Conservation (phyloP, 768 basidiomycete species). For the Mycena capillaripes region DNA sequence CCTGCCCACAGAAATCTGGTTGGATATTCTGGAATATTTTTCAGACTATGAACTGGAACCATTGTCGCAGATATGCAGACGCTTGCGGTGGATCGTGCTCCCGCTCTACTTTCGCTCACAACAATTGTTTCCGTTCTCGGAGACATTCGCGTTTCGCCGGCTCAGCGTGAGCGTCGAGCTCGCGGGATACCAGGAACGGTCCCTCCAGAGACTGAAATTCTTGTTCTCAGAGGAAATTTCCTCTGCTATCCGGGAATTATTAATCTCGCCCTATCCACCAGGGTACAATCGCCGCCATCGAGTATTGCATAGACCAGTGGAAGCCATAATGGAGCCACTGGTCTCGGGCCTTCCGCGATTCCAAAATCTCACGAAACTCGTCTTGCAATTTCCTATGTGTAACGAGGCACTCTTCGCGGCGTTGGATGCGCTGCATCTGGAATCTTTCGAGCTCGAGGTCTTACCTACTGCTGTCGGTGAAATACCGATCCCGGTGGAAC, state of each 20-base stretch:
- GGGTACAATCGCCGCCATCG: slow-evolving; percentile 37
- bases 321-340: slow-evolving; percentile 29
- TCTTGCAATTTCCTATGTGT: slow-evolving; percentile 33
- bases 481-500: slow-evolving; percentile 34
- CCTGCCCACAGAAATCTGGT: slow-evolving; percentile 42
- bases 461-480: slow-evolving; percentile 10
- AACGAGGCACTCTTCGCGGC: slow-evolving; percentile 12
- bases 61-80: slow-evolving; percentile 26
- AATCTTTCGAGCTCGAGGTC: slow-evolving; percentile 37
- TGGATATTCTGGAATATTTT: slow-evolving; percentile 31
- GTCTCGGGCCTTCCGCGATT: slow-evolving; percentile 32
- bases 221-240: slow-evolving; percentile 30
- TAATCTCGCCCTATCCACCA: slow-evolving; percentile 35
- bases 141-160: slow-evolving; percentile 38
- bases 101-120: slow-evolving; percentile 35
- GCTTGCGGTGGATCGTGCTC: slow-evolving; percentile 34
- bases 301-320: slow-evolving; percentile 30
- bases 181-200: slow-evolving; percentile 30
- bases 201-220: slow-evolving; percentile 33
- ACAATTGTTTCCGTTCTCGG: slow-evolving; percentile 38
- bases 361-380: slow-evolving; percentile 31
- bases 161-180: slow-evolving; percentile 16
- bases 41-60: slow-evolving; percentile 17
- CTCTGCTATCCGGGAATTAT: slow-evolving; percentile 29
- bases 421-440: slow-evolving; percentile 19